Base-by-base conservation (phyloP, 2,329 filamentous ascomycete genomes). In the Aspergillus ustus region DNA sequence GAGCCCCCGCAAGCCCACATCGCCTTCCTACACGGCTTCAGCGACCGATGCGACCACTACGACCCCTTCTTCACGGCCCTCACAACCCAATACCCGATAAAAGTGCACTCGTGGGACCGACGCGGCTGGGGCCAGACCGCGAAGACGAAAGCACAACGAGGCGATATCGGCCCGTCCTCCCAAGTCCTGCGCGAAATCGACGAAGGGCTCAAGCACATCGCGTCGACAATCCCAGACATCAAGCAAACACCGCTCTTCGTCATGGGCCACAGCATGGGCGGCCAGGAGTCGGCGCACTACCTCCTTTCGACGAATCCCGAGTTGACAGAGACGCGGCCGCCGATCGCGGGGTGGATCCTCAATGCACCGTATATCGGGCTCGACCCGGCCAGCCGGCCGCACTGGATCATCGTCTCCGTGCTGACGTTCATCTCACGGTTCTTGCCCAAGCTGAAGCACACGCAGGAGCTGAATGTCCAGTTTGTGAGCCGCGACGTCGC, bases 181-280 rank as follows among this genome's bases (percentile, higher is more conserved):
- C 56, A 58, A 13, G 52, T 58, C n/a, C 37, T 58, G 9, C 48
- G 29, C 20, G 56, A 58, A 17, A 58, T 58, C n/a, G 46, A 58
- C 37, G 56, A 58, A 20, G 48, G 17, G 7, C 56, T 58, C 9
- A 6, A 3, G 2, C 56, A 52, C 22, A 45, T 58, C 8, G 56
- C 56, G 20, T 52, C 56, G 25, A 40, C 15, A 9, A 58, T 58
- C 25, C 56, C 56, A 2, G 48, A 58, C 19, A 58, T 45, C 7
- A 25, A 52, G 15, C 17, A 17, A 17, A 58, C 56, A 2, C 56
- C 56, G 17, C 56, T 58, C 4, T 58, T 58, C 31, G 25, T 58
- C 56, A 58, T 58, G 56, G 56, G 48, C 1, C 56, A 58, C 34
- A 58, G 56, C 34, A 58, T 58, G 56, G 56, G 56, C 25, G 56